Conservation (phyloP, 805 yeast species). For the Pichia pseudocactophila region DNA sequence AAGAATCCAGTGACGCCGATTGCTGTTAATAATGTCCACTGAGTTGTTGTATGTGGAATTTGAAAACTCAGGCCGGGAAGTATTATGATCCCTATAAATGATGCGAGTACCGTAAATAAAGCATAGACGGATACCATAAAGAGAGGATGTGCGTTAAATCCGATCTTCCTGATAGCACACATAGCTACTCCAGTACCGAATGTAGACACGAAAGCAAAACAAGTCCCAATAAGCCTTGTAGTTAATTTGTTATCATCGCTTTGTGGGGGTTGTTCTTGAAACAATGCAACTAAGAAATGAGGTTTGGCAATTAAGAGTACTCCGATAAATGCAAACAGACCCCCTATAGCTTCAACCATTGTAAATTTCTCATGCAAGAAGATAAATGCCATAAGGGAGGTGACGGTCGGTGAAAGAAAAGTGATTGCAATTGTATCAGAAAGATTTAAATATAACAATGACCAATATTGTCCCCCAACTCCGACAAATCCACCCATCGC, state of each 20-base stretch:
- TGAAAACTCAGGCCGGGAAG: slow-evolving; percentile 53
- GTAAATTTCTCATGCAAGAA: slow-evolving; percentile 61
- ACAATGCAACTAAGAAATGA: slow-evolving; percentile 49
- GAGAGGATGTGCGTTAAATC: slow-evolving; percentile 71
- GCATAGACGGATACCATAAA: slow-evolving; percentile 75
- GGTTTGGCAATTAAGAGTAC: slow-evolving; percentile 81
- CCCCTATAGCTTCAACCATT: slow-evolving; percentile 58
- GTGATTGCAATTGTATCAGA: slow-evolving; percentile 79
- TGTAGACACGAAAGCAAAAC: slow-evolving; percentile 58
- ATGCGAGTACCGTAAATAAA: slow-evolving; percentile 44
- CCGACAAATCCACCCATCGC: slow-evolving; percentile 75
- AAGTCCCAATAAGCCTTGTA: slow-evolving; percentile 50
- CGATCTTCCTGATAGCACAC: slow-evolving; percentile 65
- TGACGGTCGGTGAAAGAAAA: slow-evolving; percentile 67
- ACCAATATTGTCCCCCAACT: slow-evolving; percentile 69
- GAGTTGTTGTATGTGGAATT: slow-evolving; percentile 49
- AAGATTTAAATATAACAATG: slow-evolving; percentile 62
- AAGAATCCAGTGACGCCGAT: slow-evolving; percentile 75
- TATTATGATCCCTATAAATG: slow-evolving; percentile 42
- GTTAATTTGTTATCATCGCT: background rate
- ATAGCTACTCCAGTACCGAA: slow-evolving; percentile 62
- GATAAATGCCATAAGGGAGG: slow-evolving; percentile 65
- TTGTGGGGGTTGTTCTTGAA: slow-evolving; percentile 1
- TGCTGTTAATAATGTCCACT: slow-evolving; percentile 54
- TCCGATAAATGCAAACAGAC: slow-evolving; percentile 59